phyloP scores from a whole-genome alignment of 176 grass and related monocot species.

The Carex scoparia region DNA sequence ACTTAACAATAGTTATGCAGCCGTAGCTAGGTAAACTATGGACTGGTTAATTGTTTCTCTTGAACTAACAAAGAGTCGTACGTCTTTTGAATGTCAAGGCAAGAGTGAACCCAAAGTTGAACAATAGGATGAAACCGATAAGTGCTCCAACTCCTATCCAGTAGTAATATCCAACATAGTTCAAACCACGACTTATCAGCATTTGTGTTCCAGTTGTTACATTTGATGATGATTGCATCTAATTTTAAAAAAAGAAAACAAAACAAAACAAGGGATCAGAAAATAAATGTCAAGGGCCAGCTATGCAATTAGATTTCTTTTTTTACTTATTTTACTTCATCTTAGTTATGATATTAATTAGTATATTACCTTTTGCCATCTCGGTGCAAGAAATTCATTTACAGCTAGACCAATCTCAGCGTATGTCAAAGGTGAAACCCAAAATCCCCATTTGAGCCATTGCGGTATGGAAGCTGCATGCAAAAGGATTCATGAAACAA shows the following conservation, averaged over 20 bases:
- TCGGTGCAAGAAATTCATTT: constrained; percentile 77
- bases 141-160: constrained; percentile 80
- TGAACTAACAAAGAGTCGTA: constrained; percentile 27
- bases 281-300: neutral
- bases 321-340: neutral
- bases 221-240: constrained; percentile 33
- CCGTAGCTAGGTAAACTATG: neutral
- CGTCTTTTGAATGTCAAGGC: constrained; percentile 57
- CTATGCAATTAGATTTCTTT: neutral
- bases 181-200: constrained; percentile 46
- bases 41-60: neutral
- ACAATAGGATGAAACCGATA: constrained; percentile 47
- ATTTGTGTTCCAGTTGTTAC: constrained; percentile 43
- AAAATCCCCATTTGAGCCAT: constrained; percentile 93
- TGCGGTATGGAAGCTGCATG: constrained; percentile 58
- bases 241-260: neutral
- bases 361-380: constrained; percentile 74
- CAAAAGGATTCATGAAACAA: constrained; percentile 2
- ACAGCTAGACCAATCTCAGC: constrained; percentile 64
- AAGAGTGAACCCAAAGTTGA: constrained; percentile 55
- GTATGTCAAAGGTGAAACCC: constrained; percentile 75
- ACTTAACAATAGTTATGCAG: neutral
- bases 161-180: constrained; percentile 63
- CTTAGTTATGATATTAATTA: neutral
- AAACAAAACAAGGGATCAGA: neutral